Evolutionary conservation across 768 basidiomycete genomes (phyloP).

Genomic region (Mycena chlorophos): DNA sequence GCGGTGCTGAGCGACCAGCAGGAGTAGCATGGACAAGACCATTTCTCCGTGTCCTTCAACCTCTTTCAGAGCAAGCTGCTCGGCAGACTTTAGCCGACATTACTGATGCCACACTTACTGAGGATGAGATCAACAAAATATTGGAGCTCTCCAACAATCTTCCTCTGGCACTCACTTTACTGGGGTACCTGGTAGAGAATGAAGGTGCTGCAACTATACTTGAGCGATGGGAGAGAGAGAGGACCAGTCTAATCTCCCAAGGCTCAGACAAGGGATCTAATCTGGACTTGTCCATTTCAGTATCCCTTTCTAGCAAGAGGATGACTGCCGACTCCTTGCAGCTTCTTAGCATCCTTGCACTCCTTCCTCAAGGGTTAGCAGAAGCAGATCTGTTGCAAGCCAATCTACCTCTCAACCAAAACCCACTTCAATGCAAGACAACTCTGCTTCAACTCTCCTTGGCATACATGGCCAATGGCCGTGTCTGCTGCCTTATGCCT

Average conservation of each 20-base stretch:
- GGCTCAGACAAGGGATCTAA: not conserved
- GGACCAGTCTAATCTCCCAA: not conserved
- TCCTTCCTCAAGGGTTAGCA: not conserved
- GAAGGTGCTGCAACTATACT: not conserved
- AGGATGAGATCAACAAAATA: not conserved
- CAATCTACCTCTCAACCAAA: not conserved
- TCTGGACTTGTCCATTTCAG: not conserved
- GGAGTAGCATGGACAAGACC: slow-evolving; percentile 3
- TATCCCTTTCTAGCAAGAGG: not conserved
- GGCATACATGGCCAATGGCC: not conserved
- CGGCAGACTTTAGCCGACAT: slow-evolving; percentile 2
- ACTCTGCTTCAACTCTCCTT: not conserved
- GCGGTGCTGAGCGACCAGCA: slow-evolving; percentile 4
- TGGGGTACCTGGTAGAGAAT: not conserved
- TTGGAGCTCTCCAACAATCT: not conserved
- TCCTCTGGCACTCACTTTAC: not conserved
- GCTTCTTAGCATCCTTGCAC: not conserved
- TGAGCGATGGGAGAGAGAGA: not conserved
- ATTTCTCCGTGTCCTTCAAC: not conserved
- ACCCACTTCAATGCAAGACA: not conserved
- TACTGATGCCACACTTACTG: not conserved
- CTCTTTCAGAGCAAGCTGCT: slow-evolving; percentile 1
- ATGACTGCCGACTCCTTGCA: not conserved
- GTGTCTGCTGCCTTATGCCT: not conserved
- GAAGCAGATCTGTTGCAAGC: not conserved